phyloP scores from a whole-genome alignment of 1,284 basidiomycete species.

The Microbotryum violaceum region DNA sequence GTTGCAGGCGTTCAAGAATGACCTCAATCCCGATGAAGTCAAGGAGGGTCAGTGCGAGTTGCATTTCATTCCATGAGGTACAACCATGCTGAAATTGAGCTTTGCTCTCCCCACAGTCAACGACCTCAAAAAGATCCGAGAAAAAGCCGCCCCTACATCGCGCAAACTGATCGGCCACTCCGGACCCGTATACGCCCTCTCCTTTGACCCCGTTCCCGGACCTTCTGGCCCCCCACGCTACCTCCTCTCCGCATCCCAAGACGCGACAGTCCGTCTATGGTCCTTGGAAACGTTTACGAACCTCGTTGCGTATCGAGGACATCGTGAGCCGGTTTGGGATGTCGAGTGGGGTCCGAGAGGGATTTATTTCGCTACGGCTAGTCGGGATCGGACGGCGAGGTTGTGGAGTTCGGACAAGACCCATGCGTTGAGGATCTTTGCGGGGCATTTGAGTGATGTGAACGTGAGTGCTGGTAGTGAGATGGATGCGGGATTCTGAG shows the following conservation, averaged over 20 bases:
- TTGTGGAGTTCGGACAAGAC: constrained; percentile 93
- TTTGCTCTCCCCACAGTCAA: constrained; percentile 7
- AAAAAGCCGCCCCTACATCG: constrained; percentile 67
- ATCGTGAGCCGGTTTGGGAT: constrained; percentile 97
- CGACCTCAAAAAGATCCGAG: constrained; percentile 58
- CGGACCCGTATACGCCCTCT: constrained; percentile 87
- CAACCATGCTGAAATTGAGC: not conserved
- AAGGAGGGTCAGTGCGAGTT: constrained; percentile 54
- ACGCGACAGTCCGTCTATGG: constrained; percentile 87
- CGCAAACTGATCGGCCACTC: constrained; percentile 94
- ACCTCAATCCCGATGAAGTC: constrained; percentile 60
- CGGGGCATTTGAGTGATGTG: constrained; percentile 93
- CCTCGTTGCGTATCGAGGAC: constrained; percentile 87
- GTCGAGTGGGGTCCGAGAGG: constrained; percentile 97
- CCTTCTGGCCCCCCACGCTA: constrained; percentile 77
- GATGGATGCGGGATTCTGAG: not conserved
- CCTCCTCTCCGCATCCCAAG: constrained; percentile 87
- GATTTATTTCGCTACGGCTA: constrained; percentile 95
- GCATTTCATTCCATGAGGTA: not conserved
- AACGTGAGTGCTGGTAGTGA: constrained; percentile 59
- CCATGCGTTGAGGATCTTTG: constrained; percentile 82
- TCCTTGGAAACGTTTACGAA: constrained; percentile 91
- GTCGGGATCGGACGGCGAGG: constrained; percentile 86
- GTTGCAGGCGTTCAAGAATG: constrained; percentile 65
- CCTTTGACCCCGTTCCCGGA: constrained; percentile 85